Evolutionary conservation across 768 basidiomycete species (phyloP), one percentile per base, ranked within the genome.

Genomic region (Boletus vinaceobasis): DNA sequence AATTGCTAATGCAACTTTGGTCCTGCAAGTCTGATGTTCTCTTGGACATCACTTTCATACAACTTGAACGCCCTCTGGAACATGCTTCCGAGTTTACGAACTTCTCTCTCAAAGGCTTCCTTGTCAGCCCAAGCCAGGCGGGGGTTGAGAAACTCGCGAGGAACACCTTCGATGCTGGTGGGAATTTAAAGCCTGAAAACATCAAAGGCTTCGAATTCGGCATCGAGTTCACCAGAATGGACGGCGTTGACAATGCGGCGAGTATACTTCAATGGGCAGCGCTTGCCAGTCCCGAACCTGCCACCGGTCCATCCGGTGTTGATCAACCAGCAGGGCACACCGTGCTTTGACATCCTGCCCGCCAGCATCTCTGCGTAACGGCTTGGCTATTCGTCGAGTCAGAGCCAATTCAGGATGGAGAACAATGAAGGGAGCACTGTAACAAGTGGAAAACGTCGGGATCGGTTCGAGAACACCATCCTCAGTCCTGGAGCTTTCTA

Each of bases 361-460:
- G 96, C 93, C 62, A 99, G 80, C 97, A 99, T 99, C 73, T 88
- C 81, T 39, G 97, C 96, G 73, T 99, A 99, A 58, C 94, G 88
- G 35, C 90, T 84, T 43, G 94, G 94, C 86, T 87, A 61, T 35
- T n/a, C 48, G 4, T 36, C 31, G 14, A 46, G 40, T 47, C 35
- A 66, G 56, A 57, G 43, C 17, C 9, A 10, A 36, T 10, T 7
- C 10, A 11, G 21, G 39, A 57, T 97, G 96, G 52, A 97, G 90
- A 62, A 98, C 88, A 71, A 99, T 98, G 83, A 99, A 98, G n/a
- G 97, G 97, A 39, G 95, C 93, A 62, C 89, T 90, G 83, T 98
- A 99, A 75, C 97, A 98, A 32, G 95, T 98, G 19, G 94, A 97
- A 84, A 99, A 99, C 39, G 97, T 98, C 23, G 97, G 97, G 59